Conservation (phyloP, 2,329 filamentous ascomycete genomes). For the Xenoacremonium recifei region DNA sequence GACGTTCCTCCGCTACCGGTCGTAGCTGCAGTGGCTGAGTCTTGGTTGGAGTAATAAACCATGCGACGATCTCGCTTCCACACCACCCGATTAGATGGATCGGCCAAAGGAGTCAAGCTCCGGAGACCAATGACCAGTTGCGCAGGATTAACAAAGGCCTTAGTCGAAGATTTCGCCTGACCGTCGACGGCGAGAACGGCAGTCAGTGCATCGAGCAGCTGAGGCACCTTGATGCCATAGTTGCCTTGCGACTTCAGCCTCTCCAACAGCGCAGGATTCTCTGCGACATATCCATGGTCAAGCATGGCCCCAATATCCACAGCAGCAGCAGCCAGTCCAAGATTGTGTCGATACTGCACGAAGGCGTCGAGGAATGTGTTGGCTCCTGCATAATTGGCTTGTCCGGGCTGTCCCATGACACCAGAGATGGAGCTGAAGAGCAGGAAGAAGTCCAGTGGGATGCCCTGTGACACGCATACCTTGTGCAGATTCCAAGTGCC, state of each 20-base stretch:
- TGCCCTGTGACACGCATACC: background rate
- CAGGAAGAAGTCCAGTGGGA: constrained; percentile 33
- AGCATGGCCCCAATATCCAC: constrained; percentile 38
- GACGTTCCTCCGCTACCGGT: too few relatives aligned
- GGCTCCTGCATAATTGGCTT: constrained; percentile 37
- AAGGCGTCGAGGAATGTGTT: constrained; percentile 42
- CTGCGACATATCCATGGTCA: constrained; percentile 36
- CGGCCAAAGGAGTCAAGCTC: constrained; percentile 9
- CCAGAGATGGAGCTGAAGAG: constrained; percentile 26
- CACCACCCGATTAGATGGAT: constrained; percentile 9
- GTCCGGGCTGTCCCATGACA: constrained; percentile 23
- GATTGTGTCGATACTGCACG: constrained; percentile 31
- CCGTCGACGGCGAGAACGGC: too few relatives aligned
- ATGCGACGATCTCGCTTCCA: constrained; percentile 23
- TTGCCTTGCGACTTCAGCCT: constrained; percentile 7
- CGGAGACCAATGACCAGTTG: constrained; percentile 18
- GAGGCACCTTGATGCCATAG: constrained; percentile 8
- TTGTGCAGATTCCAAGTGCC: constrained; percentile 37
- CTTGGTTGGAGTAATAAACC: constrained; percentile 17
- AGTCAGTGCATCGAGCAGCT: constrained; percentile 10
- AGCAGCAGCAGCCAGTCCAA: constrained; percentile 34
- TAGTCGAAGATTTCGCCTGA: too few relatives aligned
- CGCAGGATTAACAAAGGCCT: too few relatives aligned
- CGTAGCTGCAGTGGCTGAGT: too few relatives aligned
- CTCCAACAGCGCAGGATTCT: constrained; percentile 10